Evolutionary conservation across 176 grass and related monocot species (phyloP).

Genomic region (Luzula sylvatica): DNA sequence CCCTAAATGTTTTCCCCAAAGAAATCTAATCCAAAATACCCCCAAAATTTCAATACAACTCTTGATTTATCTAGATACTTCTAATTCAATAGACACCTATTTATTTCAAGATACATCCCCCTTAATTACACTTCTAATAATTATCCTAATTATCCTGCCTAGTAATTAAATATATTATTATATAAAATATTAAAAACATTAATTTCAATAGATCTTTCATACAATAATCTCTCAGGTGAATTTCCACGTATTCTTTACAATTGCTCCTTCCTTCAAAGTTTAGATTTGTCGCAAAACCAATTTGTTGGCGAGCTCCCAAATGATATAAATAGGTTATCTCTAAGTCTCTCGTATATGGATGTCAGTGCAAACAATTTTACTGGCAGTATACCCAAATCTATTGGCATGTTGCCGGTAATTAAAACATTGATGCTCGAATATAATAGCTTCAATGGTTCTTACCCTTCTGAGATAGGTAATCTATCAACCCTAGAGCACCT

Average conservation of each 20-base stretch:
- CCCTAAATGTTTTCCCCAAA: too few species aligned
- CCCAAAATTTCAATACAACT: too few species aligned
- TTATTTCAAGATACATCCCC: too few species aligned
- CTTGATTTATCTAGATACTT: too few species aligned
- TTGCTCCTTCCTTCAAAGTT: conserved; percentile 5
- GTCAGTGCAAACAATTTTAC: conserved; percentile 31
- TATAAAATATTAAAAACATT: too few species aligned
- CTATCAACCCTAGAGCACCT: conserved; percentile 22
- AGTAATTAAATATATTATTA: too few species aligned
- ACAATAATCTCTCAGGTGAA: background rate
- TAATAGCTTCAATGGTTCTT: conserved; percentile 12
- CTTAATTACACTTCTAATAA: too few species aligned
- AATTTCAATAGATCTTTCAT: too few species aligned
- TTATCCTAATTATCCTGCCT: too few species aligned
- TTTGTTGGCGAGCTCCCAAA: conserved; percentile 11
- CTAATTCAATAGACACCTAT: too few species aligned
- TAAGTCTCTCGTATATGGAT: conserved; percentile 26
- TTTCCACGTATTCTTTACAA: conserved; percentile 20
- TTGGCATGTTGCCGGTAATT: background rate
- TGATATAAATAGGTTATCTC: conserved; percentile 1
- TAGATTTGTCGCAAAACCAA: conserved; percentile 11
- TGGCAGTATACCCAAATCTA: conserved; percentile 20
- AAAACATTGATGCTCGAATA: background rate
- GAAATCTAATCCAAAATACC: too few species aligned
- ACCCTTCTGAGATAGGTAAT: conserved; percentile 11